Percentiles rank a stretch among this genome's conserved stretches.
phyloP scores from a whole-genome alignment of 164 flowering plant species.

The Brasenia schreberi region DNA sequence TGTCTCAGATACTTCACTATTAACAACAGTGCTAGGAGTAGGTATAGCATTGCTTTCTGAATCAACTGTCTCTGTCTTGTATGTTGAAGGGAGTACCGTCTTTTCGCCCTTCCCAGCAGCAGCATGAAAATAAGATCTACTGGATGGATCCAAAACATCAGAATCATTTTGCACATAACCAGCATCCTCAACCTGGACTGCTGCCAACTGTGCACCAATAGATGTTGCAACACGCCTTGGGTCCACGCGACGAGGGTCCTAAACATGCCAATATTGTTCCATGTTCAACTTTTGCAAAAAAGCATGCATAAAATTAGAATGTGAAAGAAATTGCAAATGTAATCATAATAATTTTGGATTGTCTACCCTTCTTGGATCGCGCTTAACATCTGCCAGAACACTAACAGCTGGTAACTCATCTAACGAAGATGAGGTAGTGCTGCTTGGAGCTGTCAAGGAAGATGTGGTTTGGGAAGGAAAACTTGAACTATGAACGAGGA shows the following conservation, averaged over 20 bases:
- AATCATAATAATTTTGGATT: background rate
- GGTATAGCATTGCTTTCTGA: conserved; percentile 15
- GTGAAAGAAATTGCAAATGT: background rate
- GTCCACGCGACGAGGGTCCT: conserved; percentile 98
- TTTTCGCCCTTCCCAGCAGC: conserved; percentile 19
- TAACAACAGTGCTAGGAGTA: conserved; percentile 13
- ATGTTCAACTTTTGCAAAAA: background rate
- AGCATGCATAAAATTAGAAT: background rate
- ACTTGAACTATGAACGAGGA: conserved; percentile 20
- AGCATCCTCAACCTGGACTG: conserved; percentile 29
- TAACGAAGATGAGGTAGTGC: conserved; percentile 17
- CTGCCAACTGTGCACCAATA: conserved; percentile 21
- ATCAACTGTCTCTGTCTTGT: conserved; percentile 24
- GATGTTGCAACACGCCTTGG: conserved; percentile 56
- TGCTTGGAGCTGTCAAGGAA: conserved; percentile 19
- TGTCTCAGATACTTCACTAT: conserved; percentile 20
- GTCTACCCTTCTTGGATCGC: conserved; percentile 89
- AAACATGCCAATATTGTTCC: conserved; percentile 9
- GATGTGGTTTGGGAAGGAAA: conserved; percentile 19
- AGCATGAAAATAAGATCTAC: conserved; percentile 19
- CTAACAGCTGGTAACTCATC: conserved; percentile 23
- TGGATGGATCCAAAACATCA: conserved; percentile 22
- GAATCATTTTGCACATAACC: conserved; percentile 19
- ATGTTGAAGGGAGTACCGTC: conserved; percentile 10
- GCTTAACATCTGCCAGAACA: conserved; percentile 50